Evolutionary conservation across 2,329 filamentous ascomycete genomes (phyloP).

Genomic region (Fusarium begoniae): DNA sequence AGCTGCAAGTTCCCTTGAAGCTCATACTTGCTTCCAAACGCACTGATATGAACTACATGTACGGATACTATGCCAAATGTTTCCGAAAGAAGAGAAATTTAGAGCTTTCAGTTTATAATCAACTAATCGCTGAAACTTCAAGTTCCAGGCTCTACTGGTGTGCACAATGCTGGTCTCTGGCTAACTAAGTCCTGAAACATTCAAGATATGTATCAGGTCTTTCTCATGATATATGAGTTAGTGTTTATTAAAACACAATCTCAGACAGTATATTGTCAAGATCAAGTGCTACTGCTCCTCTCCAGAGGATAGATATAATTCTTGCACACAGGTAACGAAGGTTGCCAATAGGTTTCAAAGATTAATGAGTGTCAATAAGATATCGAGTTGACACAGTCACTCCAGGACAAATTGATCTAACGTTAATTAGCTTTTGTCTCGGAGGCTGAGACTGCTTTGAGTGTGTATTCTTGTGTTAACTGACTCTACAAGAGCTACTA

Average conservation of each 20-base stretch:
- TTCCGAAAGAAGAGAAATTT: neutral
- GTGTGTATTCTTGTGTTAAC: neutral
- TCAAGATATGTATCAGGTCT: neutral
- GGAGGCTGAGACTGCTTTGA: slow-evolving; percentile 29
- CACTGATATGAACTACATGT: neutral
- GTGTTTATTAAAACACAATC: too few species aligned
- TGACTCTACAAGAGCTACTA: neutral
- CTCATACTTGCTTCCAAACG: neutral
- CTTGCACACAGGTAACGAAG: neutral
- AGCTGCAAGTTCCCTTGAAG: neutral
- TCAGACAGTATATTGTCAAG: fast-evolving
- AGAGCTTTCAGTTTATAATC: neutral
- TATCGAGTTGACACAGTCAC: neutral
- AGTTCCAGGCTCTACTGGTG: neutral
- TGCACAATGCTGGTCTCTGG: too few species aligned
- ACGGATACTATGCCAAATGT: neutral
- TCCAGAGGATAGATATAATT: fast-evolving
- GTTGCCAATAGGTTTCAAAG: neutral
- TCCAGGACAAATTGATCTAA: too few species aligned
- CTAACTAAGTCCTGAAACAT: too few species aligned
- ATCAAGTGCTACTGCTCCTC: fast-evolving
- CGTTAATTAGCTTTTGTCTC: neutral
- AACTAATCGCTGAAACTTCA: too few species aligned
- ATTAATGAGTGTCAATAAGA: fast-evolving
- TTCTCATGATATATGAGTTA: neutral